Base-by-base conservation (phyloP, 495 filamentous ascomycete species). In the Elasticomyces elasticus region DNA sequence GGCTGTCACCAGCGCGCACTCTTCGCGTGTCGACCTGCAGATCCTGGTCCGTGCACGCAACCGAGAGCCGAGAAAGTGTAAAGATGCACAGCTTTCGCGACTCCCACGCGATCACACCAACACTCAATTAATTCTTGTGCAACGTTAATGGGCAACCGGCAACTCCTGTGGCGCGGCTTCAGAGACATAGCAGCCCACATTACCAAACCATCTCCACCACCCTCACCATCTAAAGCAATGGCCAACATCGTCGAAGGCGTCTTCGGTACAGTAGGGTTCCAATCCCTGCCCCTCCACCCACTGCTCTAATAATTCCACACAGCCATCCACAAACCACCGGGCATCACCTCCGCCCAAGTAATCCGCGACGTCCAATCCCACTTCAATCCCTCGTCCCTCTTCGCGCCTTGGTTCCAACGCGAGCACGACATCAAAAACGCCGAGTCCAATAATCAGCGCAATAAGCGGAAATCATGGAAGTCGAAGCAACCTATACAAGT, bases 241-340 rank as follows among this genome's bases (percentile, higher is more conserved):
- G 20, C 24, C 17, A 1, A 35, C 13, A 25, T 55, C 33, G 25
- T 19, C 33, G 62, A 64, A 53, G 62, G 62, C 51, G 51, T 61
- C 58, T 53, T 61, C 49, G 62, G 62, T 64, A 64, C 53, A 28
- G 57, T 58, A 61, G 51, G 49, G 46, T 61, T 56, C 54, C 27
- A 51, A 12, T 44, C 54, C 53, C 55, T 58, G 15, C 52, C 35
- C 13, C 35, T 15, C 12, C 13, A 15, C 35, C 35, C 35, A 40
- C 35, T 40, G 12, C 15, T 17, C 15, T 2, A 3, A 3, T 17
- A 40, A n/a, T n/a, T n/a, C 35, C 35, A n/a, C 12, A n/a, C 50
- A 94, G 92, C 87, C 66, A 81, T 96, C 66, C 88, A 98, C 73
- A 98, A 98, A 71, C 92, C 92, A 42, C 70, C 82, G 60, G 80